Evolutionary conservation across 768 basidiomycete genomes (phyloP).

Genomic region (Termitomyces titanicus): DNA sequence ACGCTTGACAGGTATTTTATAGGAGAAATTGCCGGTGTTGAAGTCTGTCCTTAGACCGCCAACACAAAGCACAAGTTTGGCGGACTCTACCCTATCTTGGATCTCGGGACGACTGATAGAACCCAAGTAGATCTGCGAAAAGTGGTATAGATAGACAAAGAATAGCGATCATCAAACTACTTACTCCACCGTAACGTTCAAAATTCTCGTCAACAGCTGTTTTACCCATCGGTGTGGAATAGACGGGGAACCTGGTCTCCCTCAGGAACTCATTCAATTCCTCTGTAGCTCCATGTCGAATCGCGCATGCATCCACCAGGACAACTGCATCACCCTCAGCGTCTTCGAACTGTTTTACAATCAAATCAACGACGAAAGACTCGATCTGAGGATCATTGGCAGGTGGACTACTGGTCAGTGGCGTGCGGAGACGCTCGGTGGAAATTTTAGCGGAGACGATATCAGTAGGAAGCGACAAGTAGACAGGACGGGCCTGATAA

Average conservation of each 20-base stretch:
- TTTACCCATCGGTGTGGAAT: constrained; percentile 80
- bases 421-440: constrained; percentile 54
- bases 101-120: constrained; percentile 62
- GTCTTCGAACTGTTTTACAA: constrained; percentile 57
- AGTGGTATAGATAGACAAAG: neutral
- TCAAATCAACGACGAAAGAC: constrained; percentile 69
- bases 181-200: constrained; percentile 75
- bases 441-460: constrained; percentile 69
- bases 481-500: constrained; percentile 75
- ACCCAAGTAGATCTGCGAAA: constrained; percentile 68
- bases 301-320: constrained; percentile 78
- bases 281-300: constrained; percentile 63
- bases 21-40: constrained; percentile 87
- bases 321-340: constrained; percentile 70
- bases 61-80: constrained; percentile 73
- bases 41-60: constrained; percentile 74
- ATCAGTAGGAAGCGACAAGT: constrained; percentile 84
- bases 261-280: constrained; percentile 62
- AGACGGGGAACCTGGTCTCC: constrained; percentile 70
- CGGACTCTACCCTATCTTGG: constrained; percentile 68
- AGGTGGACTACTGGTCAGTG: constrained; percentile 46
- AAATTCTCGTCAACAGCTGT: constrained; percentile 67
- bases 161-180: constrained; percentile 19
- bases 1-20: constrained; percentile 53
- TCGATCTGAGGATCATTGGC: constrained; percentile 57